phyloP scores from a whole-genome alignment of 768 basidiomycete species.

The Rhodosporidiobolus sp. region DNA sequence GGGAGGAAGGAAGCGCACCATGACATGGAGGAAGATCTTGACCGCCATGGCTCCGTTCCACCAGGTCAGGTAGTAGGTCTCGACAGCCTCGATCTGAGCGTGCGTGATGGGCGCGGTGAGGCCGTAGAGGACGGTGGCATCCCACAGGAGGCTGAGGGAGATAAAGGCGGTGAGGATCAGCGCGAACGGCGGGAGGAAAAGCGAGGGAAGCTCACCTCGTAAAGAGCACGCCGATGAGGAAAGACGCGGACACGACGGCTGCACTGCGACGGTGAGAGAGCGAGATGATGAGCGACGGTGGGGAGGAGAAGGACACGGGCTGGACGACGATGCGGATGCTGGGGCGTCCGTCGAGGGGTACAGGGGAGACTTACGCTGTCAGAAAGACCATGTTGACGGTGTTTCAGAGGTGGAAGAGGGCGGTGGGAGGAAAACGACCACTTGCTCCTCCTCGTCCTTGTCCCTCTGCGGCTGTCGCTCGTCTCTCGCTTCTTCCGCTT shows the following conservation, averaged over 20 bases:
- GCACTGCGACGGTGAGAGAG: background rate
- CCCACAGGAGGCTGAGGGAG: conserved; percentile 21
- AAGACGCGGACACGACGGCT: conserved; percentile 22
- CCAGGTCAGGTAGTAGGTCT: conserved; percentile 40
- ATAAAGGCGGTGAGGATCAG: no score
- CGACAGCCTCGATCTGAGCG: conserved; percentile 18
- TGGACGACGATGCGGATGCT: background rate
- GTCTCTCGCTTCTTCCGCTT: no score
- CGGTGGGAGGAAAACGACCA: background rate
- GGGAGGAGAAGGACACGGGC: background rate
- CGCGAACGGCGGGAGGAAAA: background rate
- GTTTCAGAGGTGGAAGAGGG: background rate
- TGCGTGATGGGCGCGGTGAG: conserved; percentile 11
- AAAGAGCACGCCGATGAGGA: conserved; percentile 39
- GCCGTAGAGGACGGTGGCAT: conserved; percentile 30
- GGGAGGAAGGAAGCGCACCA: conserved; percentile 2
- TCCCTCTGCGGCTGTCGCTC: no score
- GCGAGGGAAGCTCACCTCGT: conserved; percentile 14
- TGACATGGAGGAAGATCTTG: conserved; percentile 38
- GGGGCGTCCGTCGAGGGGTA: background rate
- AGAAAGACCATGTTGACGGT: background rate
- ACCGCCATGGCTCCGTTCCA: conserved; percentile 38
- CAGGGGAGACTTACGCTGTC: background rate
- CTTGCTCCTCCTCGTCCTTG: background rate
- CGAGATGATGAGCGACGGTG: background rate